A percentile compares a stretch with the other conserved stretches of the same genome.
These are phyloP conservation scores for Balakata baccata DNA, from an alignment of 345 rosid genomes.

Conservation along the genomic window DNA sequence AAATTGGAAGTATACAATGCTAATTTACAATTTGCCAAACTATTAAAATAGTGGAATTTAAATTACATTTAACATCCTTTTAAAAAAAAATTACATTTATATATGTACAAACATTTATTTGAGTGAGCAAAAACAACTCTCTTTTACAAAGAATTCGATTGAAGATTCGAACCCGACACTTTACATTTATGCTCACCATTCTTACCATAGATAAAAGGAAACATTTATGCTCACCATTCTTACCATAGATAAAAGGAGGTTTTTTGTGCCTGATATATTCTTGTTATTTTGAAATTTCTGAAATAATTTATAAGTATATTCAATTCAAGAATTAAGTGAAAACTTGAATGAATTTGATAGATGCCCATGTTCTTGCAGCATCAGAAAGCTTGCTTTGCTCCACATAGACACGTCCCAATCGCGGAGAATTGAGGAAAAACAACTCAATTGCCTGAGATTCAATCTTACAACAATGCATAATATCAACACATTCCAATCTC, in stretches of 20 bases:
- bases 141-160: no score
- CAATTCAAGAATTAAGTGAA: slow-evolving; percentile 26
- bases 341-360: slow-evolving; percentile 43
- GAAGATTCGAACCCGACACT: no score
- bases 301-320: not conserved
- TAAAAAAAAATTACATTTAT: no score
- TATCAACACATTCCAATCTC: slow-evolving; percentile 46
- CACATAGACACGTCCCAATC: slow-evolving; percentile 47
- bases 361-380: slow-evolving; percentile 38
- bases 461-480: slow-evolving; percentile 48
- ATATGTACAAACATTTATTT: slow-evolving; percentile 19
- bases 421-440: slow-evolving; percentile 42
- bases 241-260: slow-evolving; percentile 15
- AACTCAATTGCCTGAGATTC: slow-evolving; percentile 47
- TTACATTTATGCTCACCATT: no score
- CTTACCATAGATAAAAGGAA: no score
- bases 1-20: not conserved
- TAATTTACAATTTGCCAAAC: not conserved
- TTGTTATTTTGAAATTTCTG: not conserved
- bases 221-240: no score
- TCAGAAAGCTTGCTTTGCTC: slow-evolving; percentile 62
- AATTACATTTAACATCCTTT: not conserved
- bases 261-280: not conserved
- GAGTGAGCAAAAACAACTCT: not conserved
- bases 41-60: no score